phyloP scores from a whole-genome alignment of 306 rosid genomes.

The Myrica gale region DNA sequence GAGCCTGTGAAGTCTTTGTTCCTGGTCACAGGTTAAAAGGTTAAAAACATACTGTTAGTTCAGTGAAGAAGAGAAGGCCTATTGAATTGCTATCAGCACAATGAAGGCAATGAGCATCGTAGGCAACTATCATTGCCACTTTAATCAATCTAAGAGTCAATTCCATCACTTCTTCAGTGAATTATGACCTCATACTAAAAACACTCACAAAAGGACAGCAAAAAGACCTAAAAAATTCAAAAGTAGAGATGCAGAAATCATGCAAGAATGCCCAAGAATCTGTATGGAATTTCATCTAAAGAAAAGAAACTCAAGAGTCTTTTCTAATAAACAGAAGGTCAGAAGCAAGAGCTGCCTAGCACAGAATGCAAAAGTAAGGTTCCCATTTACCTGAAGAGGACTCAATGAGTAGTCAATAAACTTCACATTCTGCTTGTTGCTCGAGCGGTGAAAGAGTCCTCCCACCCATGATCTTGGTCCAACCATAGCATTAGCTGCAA shows the following conservation, averaged over 20 bases:
- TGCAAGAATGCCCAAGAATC: not conserved
- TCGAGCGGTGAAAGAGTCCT: constrained; percentile 66
- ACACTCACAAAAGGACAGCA: not conserved
- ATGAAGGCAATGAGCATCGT: not conserved
- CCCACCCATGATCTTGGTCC: constrained; percentile 91
- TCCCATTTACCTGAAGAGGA: constrained; percentile 65
- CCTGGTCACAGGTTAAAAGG: constrained; percentile 40
- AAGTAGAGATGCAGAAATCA: not conserved
- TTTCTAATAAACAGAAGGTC: not conserved
- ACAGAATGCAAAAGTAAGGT: not conserved
- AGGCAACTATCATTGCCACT: not conserved
- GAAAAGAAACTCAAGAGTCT: not conserved
- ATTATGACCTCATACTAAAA: not conserved
- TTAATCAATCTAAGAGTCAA: not conserved
- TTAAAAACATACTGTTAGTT: constrained; percentile 5
- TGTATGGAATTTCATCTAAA: not conserved
- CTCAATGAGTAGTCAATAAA: constrained; percentile 50
- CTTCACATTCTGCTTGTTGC: constrained; percentile 50
- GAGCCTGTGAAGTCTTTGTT: constrained; percentile 77
- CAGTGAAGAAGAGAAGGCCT: constrained; percentile 1
- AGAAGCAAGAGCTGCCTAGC: constrained; percentile 22
- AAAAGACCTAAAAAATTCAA: not conserved
- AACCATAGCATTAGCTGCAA: constrained; percentile 90
- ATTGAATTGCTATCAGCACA: constrained; percentile 3
- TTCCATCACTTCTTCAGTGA: not conserved